These are phyloP conservation scores for Talinum fruticosum DNA, from an alignment of 148 eudicot species.

Conservation along the genomic window DNA sequence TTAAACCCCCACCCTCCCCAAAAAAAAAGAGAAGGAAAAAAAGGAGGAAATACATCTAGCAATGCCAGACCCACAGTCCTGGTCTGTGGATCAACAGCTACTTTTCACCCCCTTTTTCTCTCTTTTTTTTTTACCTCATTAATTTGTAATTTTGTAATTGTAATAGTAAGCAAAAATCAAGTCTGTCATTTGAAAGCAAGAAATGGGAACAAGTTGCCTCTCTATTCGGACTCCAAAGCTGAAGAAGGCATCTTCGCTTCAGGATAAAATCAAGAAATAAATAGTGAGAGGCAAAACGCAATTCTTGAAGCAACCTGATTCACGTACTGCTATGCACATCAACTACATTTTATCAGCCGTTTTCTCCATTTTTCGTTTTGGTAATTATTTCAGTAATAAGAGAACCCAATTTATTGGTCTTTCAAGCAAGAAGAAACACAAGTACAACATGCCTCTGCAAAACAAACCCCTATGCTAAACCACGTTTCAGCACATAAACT, in stretches of 20 bases:
- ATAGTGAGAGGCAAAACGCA: background rate
- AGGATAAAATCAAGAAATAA: too few species aligned
- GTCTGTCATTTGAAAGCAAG: background rate
- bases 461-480: background rate
- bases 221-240: too few species aligned
- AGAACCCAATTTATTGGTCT: background rate
- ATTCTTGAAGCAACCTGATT: background rate
- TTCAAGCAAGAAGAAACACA: background rate
- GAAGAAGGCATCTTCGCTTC: too few species aligned
- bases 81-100: background rate
- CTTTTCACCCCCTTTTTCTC: background rate
- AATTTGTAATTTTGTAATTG: too few species aligned
- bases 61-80: background rate
- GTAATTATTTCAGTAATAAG: background rate
- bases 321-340: background rate
- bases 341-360: background rate
- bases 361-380: background rate
- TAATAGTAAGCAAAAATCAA: background rate
- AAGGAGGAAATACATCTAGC: background rate
- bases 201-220: background rate
- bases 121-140: background rate
- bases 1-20: background rate
- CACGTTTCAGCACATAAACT: too few species aligned
- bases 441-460: too few species aligned
- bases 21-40: background rate